These are phyloP conservation scores for Penicillium ucsense DNA, from an alignment of 495 filamentous ascomycete species.

Conservation along the genomic window DNA sequence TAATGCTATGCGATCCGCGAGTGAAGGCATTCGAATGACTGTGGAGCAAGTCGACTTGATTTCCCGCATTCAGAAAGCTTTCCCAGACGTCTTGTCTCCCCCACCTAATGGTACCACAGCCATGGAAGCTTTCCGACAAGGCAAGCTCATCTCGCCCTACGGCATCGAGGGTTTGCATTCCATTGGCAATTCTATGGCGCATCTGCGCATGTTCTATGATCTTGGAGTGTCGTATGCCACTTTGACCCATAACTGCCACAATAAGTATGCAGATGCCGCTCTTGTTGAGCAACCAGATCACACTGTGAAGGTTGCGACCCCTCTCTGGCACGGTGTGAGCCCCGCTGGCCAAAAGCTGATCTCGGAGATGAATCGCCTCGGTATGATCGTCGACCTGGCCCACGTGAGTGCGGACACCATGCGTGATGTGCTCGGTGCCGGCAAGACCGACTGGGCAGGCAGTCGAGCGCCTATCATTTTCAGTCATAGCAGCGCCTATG, in stretches of 20 bases:
- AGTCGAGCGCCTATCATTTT: slow-evolving; percentile 47
- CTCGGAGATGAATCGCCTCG: slow-evolving; percentile 47
- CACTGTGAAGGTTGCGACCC: slow-evolving; percentile 32
- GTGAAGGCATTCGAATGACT: slow-evolving; percentile 55
- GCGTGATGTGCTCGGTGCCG: slow-evolving; percentile 43
- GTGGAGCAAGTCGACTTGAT: slow-evolving; percentile 79
- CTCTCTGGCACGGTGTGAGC: slow-evolving; percentile 56
- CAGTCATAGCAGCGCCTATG: slow-evolving; percentile 45
- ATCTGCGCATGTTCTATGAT: slow-evolving; percentile 61
- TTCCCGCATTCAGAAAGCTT: slow-evolving; percentile 53
- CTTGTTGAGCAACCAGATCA: slow-evolving; percentile 41
- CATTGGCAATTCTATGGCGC: slow-evolving; percentile 77
- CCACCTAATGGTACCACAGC: slow-evolving; percentile 48
- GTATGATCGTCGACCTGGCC: slow-evolving; percentile 44
- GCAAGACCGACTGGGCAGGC: slow-evolving; percentile 31
- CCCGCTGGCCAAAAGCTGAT: slow-evolving; percentile 52
- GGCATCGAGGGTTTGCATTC: slow-evolving; percentile 92
- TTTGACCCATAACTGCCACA: slow-evolving; percentile 90
- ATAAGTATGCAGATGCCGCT: slow-evolving; percentile 79
- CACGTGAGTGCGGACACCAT: slow-evolving; percentile 47
- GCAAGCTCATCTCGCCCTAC: slow-evolving; percentile 58
- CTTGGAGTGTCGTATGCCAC: slow-evolving; percentile 89
- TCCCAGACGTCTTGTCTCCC: slow-evolving; percentile 58
- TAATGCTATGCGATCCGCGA: too few relatives aligned
- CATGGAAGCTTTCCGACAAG: slow-evolving; percentile 46